Evolutionary conservation across 2,329 filamentous ascomycete genomes (phyloP).

Genomic region (Dactylellina leptospora): DNA sequence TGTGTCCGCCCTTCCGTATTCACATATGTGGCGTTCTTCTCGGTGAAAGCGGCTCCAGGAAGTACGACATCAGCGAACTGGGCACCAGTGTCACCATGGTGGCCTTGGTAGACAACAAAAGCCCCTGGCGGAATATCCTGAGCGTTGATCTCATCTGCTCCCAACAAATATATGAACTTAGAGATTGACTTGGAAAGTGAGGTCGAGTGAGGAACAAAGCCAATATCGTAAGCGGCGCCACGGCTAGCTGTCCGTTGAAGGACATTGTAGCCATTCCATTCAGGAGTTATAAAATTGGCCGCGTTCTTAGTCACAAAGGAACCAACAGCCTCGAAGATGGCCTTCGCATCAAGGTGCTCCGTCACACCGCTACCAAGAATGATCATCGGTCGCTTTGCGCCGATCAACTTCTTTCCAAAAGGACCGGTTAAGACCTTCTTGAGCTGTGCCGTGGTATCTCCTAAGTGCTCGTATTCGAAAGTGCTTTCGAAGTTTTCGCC

Average conservation of each 20-base stretch:
- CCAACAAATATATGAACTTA: conserved; percentile 96
- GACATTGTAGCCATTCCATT: conserved; percentile 98
- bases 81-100: conserved; percentile 93
- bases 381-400: conserved; percentile 93
- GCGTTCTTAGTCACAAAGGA: conserved; percentile 93
- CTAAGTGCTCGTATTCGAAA: conserved; percentile 93
- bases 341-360: conserved; percentile 89
- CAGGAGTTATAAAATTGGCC: conserved; percentile 81
- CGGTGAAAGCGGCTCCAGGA: conserved; percentile 93
- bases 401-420: conserved; percentile 90
- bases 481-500: conserved; percentile 92
- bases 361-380: conserved; percentile 91
- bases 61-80: conserved; percentile 93
- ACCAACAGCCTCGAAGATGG: conserved; percentile 90
- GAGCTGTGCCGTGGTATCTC: conserved; percentile 77
- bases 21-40: conserved; percentile 94
- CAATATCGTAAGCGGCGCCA: conserved; percentile 92
- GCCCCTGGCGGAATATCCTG: conserved; percentile 92
- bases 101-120: conserved; percentile 97
- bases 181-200: conserved; percentile 83
- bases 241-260: conserved; percentile 92
- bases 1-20: conserved; percentile 98
- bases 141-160: conserved; percentile 87
- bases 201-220: conserved; percentile 85
- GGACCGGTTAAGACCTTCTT: conserved; percentile 84